Evolutionary conservation across 805 yeast species (phyloP).

Genomic region (Pichia sporocuriosa): DNA sequence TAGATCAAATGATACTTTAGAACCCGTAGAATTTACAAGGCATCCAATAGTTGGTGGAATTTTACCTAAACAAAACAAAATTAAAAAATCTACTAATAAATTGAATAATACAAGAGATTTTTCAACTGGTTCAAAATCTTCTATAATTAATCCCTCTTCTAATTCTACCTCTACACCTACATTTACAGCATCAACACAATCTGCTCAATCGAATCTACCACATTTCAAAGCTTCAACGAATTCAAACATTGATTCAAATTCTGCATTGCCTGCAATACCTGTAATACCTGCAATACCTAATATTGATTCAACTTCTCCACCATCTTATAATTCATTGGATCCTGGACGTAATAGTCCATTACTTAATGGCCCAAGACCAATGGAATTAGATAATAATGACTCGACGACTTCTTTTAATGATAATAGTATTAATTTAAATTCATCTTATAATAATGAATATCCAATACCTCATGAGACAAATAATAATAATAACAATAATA

Average conservation of each 20-base stretch:
- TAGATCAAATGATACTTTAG: constrained; percentile 34
- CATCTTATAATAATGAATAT: too few species aligned
- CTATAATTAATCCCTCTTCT: constrained; percentile 4
- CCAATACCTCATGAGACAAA: too few species aligned
- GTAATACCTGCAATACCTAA: too few species aligned
- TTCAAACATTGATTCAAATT: not conserved
- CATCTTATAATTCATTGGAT: constrained; percentile 24
- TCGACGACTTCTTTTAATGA: constrained; percentile 9
- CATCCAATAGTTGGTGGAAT: constrained; percentile 54
- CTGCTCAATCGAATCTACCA: not conserved
- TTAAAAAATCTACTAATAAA: not conserved
- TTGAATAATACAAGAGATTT: not conserved
- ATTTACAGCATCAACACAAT: not conserved
- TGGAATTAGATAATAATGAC: constrained; percentile 9
- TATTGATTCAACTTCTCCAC: too few species aligned
- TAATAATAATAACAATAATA: not conserved
- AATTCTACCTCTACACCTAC: not conserved
- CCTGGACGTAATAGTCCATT: constrained; percentile 16
- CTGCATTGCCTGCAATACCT: constrained; percentile 4
- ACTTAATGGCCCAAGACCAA: constrained; percentile 22
- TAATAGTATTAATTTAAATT: constrained; percentile 9
- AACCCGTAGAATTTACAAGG: constrained; percentile 64
- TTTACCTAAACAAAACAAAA: constrained; percentile 3
- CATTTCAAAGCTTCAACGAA: not conserved
- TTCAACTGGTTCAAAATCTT: not conserved